Conservation (phyloP, 169 alveolate species). For the Cryptosporidium ubiquitum region DNA sequence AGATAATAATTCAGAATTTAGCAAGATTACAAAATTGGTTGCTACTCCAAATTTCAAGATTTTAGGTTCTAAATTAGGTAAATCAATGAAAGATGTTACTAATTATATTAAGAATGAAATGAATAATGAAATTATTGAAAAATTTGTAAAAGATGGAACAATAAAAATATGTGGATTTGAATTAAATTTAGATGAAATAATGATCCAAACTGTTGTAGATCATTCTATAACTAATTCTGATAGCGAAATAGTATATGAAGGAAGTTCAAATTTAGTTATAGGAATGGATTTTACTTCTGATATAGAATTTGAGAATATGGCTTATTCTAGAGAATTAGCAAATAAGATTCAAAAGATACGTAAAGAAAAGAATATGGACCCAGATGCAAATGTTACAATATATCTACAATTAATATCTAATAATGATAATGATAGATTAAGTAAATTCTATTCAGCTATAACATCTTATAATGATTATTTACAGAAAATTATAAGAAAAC, state of each 20-base stretch:
- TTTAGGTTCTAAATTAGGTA: slow-evolving; percentile 88
- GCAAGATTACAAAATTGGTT: slow-evolving; percentile 79
- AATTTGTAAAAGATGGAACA: slow-evolving; percentile 72
- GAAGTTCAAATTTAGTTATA: slow-evolving; percentile 79
- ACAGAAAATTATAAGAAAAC: slow-evolving; percentile 47
- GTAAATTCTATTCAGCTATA: slow-evolving; percentile 1
- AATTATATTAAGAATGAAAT: slow-evolving; percentile 79
- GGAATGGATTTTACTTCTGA: slow-evolving; percentile 82
- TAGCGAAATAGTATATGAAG: slow-evolving; percentile 77
- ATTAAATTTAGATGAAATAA: slow-evolving; percentile 82
- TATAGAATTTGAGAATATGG: slow-evolving; percentile 79
- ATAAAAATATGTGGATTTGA: slow-evolving; percentile 81
- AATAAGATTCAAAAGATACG: slow-evolving; percentile 85
- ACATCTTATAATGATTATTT: slow-evolving; percentile 41
- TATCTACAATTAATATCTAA: not conserved
- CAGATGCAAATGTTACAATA: slow-evolving; percentile 52
- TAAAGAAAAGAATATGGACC: slow-evolving; percentile 77
- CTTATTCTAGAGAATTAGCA: slow-evolving; percentile 83
- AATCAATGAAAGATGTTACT: slow-evolving; percentile 83
- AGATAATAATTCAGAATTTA: slow-evolving; percentile 81
- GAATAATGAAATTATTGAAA: slow-evolving; percentile 76
- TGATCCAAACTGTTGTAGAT: slow-evolving; percentile 75
- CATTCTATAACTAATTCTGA: slow-evolving; percentile 78
- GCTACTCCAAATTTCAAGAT: slow-evolving; percentile 88
- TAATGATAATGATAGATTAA: not conserved